Conservation (phyloP, 2,329 filamentous ascomycete species). For the Scedosporium apiospermum region DNA sequence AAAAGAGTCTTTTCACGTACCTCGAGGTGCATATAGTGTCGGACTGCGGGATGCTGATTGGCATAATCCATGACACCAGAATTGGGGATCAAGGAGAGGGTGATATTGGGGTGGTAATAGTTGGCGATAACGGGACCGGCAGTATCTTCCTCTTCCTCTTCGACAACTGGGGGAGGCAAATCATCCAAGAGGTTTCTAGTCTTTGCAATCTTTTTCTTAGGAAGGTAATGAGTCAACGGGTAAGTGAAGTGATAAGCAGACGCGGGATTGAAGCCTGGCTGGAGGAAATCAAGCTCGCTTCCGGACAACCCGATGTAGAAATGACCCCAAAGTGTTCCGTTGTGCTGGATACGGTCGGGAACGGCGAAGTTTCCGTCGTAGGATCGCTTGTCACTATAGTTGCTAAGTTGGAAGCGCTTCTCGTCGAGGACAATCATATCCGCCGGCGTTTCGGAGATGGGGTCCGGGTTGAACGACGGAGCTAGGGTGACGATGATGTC, state of each 20-base stretch:
- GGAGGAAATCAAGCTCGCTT: slow-evolving; percentile 64
- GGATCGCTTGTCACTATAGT: slow-evolving; percentile 69
- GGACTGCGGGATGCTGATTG: slow-evolving; percentile 60
- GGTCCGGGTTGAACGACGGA: slow-evolving; percentile 57
- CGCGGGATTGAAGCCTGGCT: slow-evolving; percentile 60
- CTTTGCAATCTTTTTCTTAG: slow-evolving; percentile 84
- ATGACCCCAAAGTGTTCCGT: slow-evolving; percentile 90
- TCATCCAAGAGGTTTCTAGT: slow-evolving; percentile 74
- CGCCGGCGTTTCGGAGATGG: slow-evolving; percentile 54
- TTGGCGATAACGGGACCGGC: slow-evolving; percentile 62
- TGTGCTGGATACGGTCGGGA: slow-evolving; percentile 73
- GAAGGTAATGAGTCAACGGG: slow-evolving; percentile 80
- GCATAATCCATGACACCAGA: slow-evolving; percentile 60
- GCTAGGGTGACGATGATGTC: slow-evolving; percentile 84
- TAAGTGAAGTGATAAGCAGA: slow-evolving; percentile 77
- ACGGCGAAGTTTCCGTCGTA: slow-evolving; percentile 70
- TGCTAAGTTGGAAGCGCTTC: slow-evolving; percentile 67
- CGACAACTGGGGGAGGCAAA: slow-evolving; percentile 24
- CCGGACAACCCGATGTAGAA: slow-evolving; percentile 80
- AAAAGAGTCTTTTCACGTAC: slow-evolving; percentile 16
- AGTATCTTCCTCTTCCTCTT: slow-evolving; percentile 44
- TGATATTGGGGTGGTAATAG: slow-evolving; percentile 94
- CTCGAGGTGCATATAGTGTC: slow-evolving; percentile 73
- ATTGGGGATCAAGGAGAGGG: slow-evolving; percentile 76
- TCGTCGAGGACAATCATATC: slow-evolving; percentile 71